Evolutionary conservation across 2,329 filamentous ascomycete genomes (phyloP).

Genomic region (Catunica adiposa): DNA sequence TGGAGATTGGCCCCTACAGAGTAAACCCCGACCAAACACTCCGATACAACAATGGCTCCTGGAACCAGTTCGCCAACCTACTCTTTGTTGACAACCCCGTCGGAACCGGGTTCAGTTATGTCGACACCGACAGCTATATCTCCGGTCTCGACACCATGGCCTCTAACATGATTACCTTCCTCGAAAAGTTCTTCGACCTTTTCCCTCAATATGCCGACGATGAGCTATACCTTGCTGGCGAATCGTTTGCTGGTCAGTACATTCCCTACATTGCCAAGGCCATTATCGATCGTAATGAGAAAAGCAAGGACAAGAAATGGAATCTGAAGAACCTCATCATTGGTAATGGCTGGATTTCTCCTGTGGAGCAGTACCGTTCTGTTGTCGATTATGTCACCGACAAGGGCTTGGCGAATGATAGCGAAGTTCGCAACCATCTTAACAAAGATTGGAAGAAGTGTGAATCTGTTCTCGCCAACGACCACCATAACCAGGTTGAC

Average conservation of each 20-base stretch:
- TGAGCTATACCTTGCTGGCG: conserved; percentile 90
- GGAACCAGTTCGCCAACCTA: conserved; percentile 95
- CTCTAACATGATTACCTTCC: conserved; percentile 67
- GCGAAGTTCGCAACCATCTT: conserved; percentile 38
- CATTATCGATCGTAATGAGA: conserved; percentile 74
- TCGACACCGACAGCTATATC: conserved; percentile 73
- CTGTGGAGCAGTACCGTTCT: conserved; percentile 72
- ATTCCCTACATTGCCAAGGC: conserved; percentile 93
- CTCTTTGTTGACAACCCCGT: conserved; percentile 96
- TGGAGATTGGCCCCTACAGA: conserved; percentile 89
- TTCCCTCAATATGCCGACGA: conserved; percentile 87
- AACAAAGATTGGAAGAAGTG: conserved; percentile 57
- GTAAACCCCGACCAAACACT: conserved; percentile 58
- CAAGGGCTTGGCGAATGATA: conserved; percentile 38
- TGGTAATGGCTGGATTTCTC: conserved; percentile 95
- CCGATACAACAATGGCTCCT: conserved; percentile 77
- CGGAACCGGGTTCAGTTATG: conserved; percentile 91
- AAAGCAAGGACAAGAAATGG: conserved; percentile 40
- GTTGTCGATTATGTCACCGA: conserved; percentile 66
- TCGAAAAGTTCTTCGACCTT: conserved; percentile 78
- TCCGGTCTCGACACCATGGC: conserved; percentile 81
- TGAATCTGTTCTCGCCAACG: conserved; percentile 37
- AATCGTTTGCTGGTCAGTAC: conserved; percentile 88
- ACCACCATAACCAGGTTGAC: conserved; percentile 41
- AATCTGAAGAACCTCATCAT: conserved; percentile 74